Base-by-base conservation (phyloP, 2,329 filamentous ascomycete genomes). In the Stemphylium vesicarium region DNA sequence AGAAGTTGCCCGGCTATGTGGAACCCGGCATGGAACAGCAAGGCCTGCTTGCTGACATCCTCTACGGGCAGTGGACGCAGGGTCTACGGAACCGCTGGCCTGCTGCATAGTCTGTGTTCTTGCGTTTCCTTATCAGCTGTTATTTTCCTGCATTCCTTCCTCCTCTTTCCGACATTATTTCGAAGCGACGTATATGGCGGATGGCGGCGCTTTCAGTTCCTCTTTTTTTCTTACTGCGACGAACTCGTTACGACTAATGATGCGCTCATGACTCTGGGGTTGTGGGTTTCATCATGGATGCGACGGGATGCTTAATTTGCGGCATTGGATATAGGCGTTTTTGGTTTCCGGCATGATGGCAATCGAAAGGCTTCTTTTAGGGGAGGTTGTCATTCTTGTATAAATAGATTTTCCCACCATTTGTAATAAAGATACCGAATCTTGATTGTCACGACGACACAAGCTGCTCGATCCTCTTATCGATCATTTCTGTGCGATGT, bases 11-110 rank as follows among this genome's bases (percentile, higher is more conserved):
- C 1, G 86, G 84, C 10, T 80, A 84, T 60, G 73, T 79, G 42
- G 78, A 82, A 52, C 84, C 87, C 1, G 94, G 92, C 2, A 94
- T 97, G 91, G 93, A 97, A 75, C 94, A 97, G 76, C 90, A 89
- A 62, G 91, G 92, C 70, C 87, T 96, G 72, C 82, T 98, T 33
- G 91, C 91, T 1, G 92, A 97, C 73, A 91, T 96, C 16, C 84
- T 99, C 16, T 98, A 97, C 77, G 86, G 88, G 13, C 85, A 94
- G 38, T 99, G 95, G 95, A 87, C 88, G 2, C 91, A 96, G 54
- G 92, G 92, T 1, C 79, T 98, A 66, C 87, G 88, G 60, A 68
- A 58, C 24, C 65, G 79, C 39, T 82, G 80, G 80, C 71, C 73
- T 24, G 52, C 71, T 22, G 44, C 69, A 13, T 66, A 59, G 33